Evolutionary conservation across 108 stramenopile genomes (phyloP), one percentile per base, ranked within the genome.

Genomic region (Poteriospumella lacustris): DNA sequence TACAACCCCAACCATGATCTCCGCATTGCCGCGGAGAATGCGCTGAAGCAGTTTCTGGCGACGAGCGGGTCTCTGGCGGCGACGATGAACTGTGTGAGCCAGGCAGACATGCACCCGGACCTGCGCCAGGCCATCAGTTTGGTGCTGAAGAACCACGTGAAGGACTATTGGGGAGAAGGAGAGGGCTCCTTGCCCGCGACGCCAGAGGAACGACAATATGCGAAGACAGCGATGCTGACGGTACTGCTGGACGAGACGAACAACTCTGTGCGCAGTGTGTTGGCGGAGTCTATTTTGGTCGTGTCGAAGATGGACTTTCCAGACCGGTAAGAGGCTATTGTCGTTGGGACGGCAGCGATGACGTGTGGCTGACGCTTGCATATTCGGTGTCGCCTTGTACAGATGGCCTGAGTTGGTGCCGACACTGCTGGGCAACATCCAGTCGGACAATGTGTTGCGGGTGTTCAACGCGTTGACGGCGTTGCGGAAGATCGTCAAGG

Each of bases 301-400:
- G 47, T 38, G 3, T 44, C 70, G 42, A 42, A 52, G 70, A 33
- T 52, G 26, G 70, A 73, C 9, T 73, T 42, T 73, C 70, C 70
- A n/a, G 9, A 73, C 9, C 26, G 42, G 70, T 73, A 56, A 73
- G 47, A 42, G 39, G 64, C 15, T 67, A 9, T 34, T 64, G 36
- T 64, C 31, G 42, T 34, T 73, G 12, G 19, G 52, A 56, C 52
- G 19, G n/a, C 24, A 56, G 19, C 31, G 28, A 64, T 64, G 24
- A 9, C 24, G 28, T 5, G 36, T 9, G 28, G 60, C 60, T 64
- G 31, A 15, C 9, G 9, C 19, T 33, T 67, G 15, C 12, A 31
- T 33, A 67, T 40, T 41, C 15, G 15, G 9, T 67, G 64, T 67
- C 12, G 9, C 19, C 19, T 12, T 67, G 19, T 15, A 31, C 64